phyloP scores from a whole-genome alignment of 2,329 filamentous ascomycete species.

The Pseudogymnoascus verrucosus region DNA sequence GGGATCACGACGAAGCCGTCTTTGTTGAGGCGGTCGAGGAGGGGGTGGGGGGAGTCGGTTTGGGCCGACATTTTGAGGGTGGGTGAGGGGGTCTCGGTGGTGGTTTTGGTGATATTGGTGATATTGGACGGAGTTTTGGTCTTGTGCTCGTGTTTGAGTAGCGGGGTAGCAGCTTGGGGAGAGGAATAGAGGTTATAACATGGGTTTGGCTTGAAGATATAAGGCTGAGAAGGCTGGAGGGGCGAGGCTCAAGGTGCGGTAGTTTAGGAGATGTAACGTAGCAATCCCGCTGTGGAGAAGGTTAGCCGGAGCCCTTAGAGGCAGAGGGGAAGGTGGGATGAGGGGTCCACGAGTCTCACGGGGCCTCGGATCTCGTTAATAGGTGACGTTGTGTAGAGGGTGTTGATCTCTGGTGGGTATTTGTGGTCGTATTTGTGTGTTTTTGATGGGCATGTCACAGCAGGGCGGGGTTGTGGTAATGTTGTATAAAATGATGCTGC shows the following conservation, averaged over 20 bases:
- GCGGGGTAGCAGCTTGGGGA: background rate
- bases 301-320: background rate
- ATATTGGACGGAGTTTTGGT: background rate
- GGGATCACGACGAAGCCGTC: slow-evolving; percentile 73
- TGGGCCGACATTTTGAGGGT: background rate
- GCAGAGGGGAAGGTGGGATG: background rate
- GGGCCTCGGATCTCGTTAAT: background rate
- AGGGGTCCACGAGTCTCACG: background rate
- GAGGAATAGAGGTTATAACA: background rate
- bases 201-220: background rate
- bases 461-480: background rate
- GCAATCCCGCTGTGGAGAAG: background rate
- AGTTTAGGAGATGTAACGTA: background rate
- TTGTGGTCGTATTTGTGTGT: background rate
- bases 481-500: background rate
- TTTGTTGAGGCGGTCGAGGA: slow-evolving; percentile 41
- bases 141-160: background rate
- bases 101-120: background rate
- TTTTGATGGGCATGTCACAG: background rate
- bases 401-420: background rate
- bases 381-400: background rate
- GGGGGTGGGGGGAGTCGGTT: background rate
- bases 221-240: background rate
- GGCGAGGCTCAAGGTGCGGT: background rate
- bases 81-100: too few relatives aligned